A percentile compares a stretch with the other conserved stretches of the same genome.
phyloP scores from a whole-genome alignment of 192 early-diverging fungal species.

The Mortierella claussenii region DNA sequence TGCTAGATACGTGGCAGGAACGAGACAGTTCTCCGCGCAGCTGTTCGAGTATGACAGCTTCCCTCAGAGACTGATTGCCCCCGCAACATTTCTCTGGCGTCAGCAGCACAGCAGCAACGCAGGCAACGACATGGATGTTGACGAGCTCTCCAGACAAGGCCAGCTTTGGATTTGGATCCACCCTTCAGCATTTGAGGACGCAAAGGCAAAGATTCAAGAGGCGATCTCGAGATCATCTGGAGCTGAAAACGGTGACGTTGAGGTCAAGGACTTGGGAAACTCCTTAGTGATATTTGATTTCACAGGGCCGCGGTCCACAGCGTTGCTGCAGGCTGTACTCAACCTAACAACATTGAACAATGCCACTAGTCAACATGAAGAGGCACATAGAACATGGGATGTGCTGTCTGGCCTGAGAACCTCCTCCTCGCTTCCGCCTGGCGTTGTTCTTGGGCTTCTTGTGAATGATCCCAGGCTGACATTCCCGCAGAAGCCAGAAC shows the following conservation, averaged over 20 bases:
- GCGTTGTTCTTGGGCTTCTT: conserved; percentile 80
- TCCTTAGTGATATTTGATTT: conserved; percentile 85
- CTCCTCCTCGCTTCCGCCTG: conserved; percentile 80
- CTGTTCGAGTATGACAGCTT: conserved; percentile 64
- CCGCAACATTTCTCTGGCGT: conserved; percentile 82
- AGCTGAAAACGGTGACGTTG: conserved; percentile 7
- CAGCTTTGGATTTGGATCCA: conserved; percentile 87
- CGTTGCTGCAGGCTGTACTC: conserved; percentile 76
- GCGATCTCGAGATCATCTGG: conserved; percentile 20
- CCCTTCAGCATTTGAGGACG: conserved; percentile 68
- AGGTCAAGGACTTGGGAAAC: conserved; percentile 60
- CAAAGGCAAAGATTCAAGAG: conserved; percentile 42
- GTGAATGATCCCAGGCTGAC: conserved; percentile 88
- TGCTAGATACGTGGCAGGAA: conserved; percentile 69
- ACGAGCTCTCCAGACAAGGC: conserved; percentile 37
- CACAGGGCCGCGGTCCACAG: conserved; percentile 85
- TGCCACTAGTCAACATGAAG: conserved; percentile 14
- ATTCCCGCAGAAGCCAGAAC: conserved; percentile 64
- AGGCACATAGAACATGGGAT: conserved; percentile 63
- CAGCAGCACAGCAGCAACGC: conserved; percentile 21
- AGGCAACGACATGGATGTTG: conserved; percentile 3
- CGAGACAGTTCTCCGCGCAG: conserved; percentile 62
- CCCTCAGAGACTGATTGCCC: conserved; percentile 74
- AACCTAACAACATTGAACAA: conserved; percentile 31
- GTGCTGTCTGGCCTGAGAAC: conserved; percentile 62